Conservation (phyloP, 176 grass and related monocot genomes). For the Oryza glumipatula region DNA sequence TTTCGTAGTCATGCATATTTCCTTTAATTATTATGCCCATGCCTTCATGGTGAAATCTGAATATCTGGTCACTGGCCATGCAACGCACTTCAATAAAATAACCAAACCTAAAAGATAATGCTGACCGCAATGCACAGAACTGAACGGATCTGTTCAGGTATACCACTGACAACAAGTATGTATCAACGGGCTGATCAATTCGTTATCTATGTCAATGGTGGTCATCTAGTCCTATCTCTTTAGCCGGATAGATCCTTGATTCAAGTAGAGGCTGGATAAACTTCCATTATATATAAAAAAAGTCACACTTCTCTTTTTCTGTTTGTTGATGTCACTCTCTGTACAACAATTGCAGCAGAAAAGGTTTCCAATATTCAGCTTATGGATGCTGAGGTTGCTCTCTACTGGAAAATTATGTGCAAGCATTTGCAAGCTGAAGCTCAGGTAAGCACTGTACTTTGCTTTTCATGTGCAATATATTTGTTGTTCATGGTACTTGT, state of each 20-base stretch:
- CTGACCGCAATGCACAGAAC: background rate
- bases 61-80: background rate
- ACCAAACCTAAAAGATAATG: constrained; percentile 20
- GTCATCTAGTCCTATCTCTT: background rate
- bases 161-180: background rate
- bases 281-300: background rate
- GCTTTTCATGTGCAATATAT: constrained; percentile 16
- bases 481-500: background rate
- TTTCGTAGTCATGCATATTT: constrained; percentile 10
- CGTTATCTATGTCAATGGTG: background rate
- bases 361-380: constrained; percentile 54
- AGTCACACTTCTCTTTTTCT: constrained; percentile 12
- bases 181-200: background rate
- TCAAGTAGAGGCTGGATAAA: background rate
- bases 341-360: constrained; percentile 52
- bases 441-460: constrained; percentile 61
- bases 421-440: constrained; percentile 91
- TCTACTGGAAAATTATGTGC: constrained; percentile 92
- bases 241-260: background rate
- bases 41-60: constrained; percentile 10
- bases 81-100: constrained; percentile 19
- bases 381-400: constrained; percentile 83
- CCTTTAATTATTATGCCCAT: constrained; percentile 8
- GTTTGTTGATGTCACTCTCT: constrained; percentile 21
- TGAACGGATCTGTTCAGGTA: background rate